Evolutionary conservation across 495 filamentous ascomycete species (phyloP).

Genomic region (Aspergillus taichungensis): DNA sequence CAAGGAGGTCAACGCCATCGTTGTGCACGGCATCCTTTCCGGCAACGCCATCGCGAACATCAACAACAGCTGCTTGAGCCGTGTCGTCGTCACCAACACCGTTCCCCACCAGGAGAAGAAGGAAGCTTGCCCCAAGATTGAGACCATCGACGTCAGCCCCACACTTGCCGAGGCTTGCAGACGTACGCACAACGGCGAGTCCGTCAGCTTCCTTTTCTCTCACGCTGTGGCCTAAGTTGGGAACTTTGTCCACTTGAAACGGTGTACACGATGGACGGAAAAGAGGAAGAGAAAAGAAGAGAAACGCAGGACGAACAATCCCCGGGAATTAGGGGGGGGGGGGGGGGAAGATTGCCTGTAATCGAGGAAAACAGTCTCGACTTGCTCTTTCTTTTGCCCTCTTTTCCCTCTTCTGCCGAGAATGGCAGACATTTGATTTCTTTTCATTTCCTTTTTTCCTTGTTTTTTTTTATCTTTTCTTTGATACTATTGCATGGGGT

Average conservation of each 20-base stretch:
- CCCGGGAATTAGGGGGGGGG: too few relatives aligned
- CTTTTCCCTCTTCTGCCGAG: too few relatives aligned
- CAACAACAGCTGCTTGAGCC: slow-evolving; percentile 67
- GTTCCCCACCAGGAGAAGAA: slow-evolving; percentile 76
- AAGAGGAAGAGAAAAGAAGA: too few relatives aligned
- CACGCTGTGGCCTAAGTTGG: slow-evolving; percentile 52
- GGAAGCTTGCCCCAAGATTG: slow-evolving; percentile 63
- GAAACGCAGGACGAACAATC: too few relatives aligned
- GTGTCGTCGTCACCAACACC: slow-evolving; percentile 94
- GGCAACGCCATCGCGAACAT: slow-evolving; percentile 86
- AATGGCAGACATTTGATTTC: too few relatives aligned
- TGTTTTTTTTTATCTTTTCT: too few relatives aligned
- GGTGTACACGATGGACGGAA: too few relatives aligned
- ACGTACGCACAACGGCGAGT: slow-evolving; percentile 93
- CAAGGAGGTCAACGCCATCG: slow-evolving; percentile 80
- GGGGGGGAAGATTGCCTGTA: too few relatives aligned
- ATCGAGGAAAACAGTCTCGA: too few relatives aligned
- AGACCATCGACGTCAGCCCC: slow-evolving; percentile 89
- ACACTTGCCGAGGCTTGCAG: slow-evolving; percentile 64
- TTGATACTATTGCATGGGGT: too few relatives aligned
- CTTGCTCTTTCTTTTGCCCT: too few relatives aligned
- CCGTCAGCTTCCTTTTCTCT: slow-evolving; percentile 88
- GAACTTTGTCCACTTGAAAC: background rate
- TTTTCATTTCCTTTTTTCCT: too few relatives aligned
- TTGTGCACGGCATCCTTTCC: slow-evolving; percentile 91